Evolutionary conservation across 768 basidiomycete species (phyloP).

Genomic region (Rickenella mellea): DNA sequence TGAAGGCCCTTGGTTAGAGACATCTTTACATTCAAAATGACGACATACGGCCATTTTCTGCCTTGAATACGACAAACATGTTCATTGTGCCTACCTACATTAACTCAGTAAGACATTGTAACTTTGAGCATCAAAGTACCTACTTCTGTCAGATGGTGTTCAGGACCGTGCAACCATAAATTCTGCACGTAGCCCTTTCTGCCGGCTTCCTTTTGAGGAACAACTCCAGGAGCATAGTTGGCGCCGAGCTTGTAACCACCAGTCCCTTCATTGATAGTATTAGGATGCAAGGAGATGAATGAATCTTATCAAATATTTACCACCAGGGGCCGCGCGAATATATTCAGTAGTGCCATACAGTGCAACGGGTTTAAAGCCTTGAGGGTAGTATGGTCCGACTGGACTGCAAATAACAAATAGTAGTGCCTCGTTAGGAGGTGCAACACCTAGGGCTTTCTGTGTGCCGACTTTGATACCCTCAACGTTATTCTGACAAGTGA

Average conservation of each 20-base stretch:
- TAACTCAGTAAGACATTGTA: neutral
- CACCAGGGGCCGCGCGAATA: constrained; percentile 38
- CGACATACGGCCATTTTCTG: constrained; percentile 50
- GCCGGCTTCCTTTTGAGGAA: constrained; percentile 75
- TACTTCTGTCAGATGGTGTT: constrained; percentile 41
- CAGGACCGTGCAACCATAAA: constrained; percentile 75
- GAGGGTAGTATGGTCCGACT: constrained; percentile 72
- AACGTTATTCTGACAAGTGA: neutral
- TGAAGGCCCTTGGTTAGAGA: constrained; percentile 28
- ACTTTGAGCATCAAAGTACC: constrained; percentile 16
- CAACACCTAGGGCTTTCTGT: constrained; percentile 40
- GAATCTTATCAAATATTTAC: constrained; percentile 9
- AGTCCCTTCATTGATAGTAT: constrained; percentile 41
- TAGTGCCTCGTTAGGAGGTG: constrained; percentile 46
- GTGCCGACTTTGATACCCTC: constrained; percentile 57
- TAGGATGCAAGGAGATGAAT: constrained; percentile 2
- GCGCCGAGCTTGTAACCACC: constrained; percentile 83
- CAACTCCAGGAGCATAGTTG: constrained; percentile 82
- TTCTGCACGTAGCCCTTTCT: constrained; percentile 78
- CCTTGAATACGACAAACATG: constrained; percentile 73
- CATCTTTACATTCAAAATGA: constrained; percentile 22
- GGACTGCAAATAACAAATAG: constrained; percentile 56
- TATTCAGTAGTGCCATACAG: constrained; percentile 55
- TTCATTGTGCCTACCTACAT: constrained; percentile 83
- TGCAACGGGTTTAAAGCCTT: constrained; percentile 88